Evolutionary conservation across 2,329 filamentous ascomycete species (phyloP).

Genomic region (Pseudogymnoascus sp.): DNA sequence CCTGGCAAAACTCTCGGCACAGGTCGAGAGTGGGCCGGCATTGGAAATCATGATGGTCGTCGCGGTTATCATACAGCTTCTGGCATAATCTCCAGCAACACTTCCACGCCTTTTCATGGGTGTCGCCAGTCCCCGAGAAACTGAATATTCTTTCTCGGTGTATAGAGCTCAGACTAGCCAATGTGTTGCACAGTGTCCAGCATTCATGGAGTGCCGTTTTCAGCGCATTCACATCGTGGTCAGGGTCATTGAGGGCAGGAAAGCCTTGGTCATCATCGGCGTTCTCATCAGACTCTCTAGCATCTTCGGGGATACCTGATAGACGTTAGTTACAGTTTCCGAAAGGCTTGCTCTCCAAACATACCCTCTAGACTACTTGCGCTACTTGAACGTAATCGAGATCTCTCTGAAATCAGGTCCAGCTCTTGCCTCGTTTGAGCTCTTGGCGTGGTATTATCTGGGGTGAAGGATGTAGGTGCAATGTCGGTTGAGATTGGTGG

Average conservation of each 20-base stretch:
- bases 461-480: slow-evolving; percentile 56
- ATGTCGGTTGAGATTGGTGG: slow-evolving; percentile 74
- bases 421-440: slow-evolving; percentile 78
- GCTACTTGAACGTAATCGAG: slow-evolving; percentile 57
- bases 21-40: slow-evolving; percentile 74
- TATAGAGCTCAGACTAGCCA: slow-evolving; percentile 77
- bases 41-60: slow-evolving; percentile 62
- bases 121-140: slow-evolving; percentile 62
- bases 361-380: slow-evolving; percentile 73
- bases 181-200: slow-evolving; percentile 89
- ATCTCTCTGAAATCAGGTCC: slow-evolving; percentile 47
- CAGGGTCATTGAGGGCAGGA: slow-evolving; percentile 30
- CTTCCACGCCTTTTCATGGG: slow-evolving; percentile 85
- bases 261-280: slow-evolving; percentile 40
- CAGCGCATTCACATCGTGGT: slow-evolving; percentile 61
- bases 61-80: slow-evolving; percentile 74
- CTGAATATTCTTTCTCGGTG: slow-evolving; percentile 75
- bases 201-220: slow-evolving; percentile 76
- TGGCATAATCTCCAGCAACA: slow-evolving; percentile 92
- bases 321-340: slow-evolving; percentile 24
- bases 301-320: slow-evolving; percentile 33
- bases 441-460: slow-evolving; percentile 68
- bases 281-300: slow-evolving; percentile 45
- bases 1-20: slow-evolving; percentile 86
- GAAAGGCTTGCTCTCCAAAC: slow-evolving; percentile 23